phyloP scores from a whole-genome alignment of 2,329 filamentous ascomycete species.

The Metarhizium guizhouense region DNA sequence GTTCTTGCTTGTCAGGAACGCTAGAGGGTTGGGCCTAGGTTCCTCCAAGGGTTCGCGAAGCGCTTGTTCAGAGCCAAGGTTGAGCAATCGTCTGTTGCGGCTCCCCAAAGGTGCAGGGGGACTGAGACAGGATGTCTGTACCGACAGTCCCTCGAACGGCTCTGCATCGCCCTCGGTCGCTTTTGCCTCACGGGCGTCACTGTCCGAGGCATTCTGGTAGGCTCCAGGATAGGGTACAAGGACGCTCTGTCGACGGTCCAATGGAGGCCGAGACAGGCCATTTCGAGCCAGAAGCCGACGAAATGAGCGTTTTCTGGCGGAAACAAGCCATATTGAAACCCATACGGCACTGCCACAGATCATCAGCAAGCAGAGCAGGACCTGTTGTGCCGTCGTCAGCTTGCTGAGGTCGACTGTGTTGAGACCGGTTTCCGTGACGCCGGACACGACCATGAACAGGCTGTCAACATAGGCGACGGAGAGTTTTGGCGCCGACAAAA shows the following conservation, averaged over 20 bases:
- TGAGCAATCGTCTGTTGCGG: background rate
- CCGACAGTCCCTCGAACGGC: too few relatives aligned
- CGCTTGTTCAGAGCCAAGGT: too few relatives aligned
- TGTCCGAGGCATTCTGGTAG: too few relatives aligned
- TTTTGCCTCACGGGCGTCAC: too few relatives aligned
- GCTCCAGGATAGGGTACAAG: too few relatives aligned
- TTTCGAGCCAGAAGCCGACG: conserved; percentile 41
- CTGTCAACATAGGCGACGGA: conserved; percentile 53
- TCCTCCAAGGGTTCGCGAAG: too few relatives aligned
- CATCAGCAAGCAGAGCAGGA: conserved; percentile 55
- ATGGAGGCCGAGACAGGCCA: too few relatives aligned
- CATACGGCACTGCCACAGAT: conserved; percentile 59
- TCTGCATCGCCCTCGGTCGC: too few relatives aligned
- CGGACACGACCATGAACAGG: conserved; percentile 57
- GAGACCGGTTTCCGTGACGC: conserved; percentile 58
- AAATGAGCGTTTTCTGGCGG: conserved; percentile 52
- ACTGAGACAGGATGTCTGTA: too few relatives aligned
- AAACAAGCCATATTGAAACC: conserved; percentile 55
- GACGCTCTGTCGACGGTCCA: too few relatives aligned
- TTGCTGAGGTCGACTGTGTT: conserved; percentile 58
- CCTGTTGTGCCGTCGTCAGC: conserved; percentile 60
- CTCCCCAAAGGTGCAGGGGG: background rate
- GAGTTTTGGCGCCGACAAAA: conserved; percentile 38
- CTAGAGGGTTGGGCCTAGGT: background rate
- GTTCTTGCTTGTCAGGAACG: background rate